phyloP scores from a whole-genome alignment of 495 filamentous ascomycete species.

The Cryomyces minteri region DNA sequence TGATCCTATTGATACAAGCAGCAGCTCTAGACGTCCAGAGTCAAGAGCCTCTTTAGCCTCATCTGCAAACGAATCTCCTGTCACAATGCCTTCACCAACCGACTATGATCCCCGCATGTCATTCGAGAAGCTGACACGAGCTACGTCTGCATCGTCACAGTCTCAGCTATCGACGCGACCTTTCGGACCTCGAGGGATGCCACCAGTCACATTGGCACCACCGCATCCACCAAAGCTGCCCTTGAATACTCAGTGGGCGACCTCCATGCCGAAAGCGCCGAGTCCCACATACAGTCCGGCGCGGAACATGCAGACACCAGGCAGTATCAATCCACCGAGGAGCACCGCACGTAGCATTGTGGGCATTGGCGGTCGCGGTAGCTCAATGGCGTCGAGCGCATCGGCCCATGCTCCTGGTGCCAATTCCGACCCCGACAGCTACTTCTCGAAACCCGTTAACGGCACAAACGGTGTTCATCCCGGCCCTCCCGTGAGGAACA shows the following conservation, averaged over 20 bases:
- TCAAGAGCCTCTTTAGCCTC: slow-evolving; percentile 17
- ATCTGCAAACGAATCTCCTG: slow-evolving; percentile 3
- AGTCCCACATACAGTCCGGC: slow-evolving; percentile 73
- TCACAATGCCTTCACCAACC: slow-evolving; percentile 18
- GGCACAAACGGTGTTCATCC: background rate
- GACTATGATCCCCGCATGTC: slow-evolving; percentile 18
- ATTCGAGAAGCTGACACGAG: slow-evolving; percentile 6
- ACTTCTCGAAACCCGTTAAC: slow-evolving; percentile 13
- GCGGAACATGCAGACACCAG: slow-evolving; percentile 34
- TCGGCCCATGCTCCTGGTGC: slow-evolving; percentile 12
- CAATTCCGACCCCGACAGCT: slow-evolving; percentile 11
- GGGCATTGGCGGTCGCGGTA: slow-evolving; percentile 17
- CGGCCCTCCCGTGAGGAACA: slow-evolving; percentile 4
- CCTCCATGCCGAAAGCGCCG: slow-evolving; percentile 56
- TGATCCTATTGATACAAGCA: slow-evolving; percentile 4
- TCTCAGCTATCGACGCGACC: slow-evolving; percentile 17
- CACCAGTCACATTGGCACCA: slow-evolving; percentile 22
- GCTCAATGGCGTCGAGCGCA: slow-evolving; percentile 8
- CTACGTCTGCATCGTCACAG: background rate
- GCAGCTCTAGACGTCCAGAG: slow-evolving; percentile 28
- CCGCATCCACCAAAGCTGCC: slow-evolving; percentile 36
- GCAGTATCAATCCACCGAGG: slow-evolving; percentile 30
- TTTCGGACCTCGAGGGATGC: slow-evolving; percentile 38
- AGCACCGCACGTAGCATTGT: slow-evolving; percentile 22
- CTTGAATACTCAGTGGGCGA: slow-evolving; percentile 28